Conservation (phyloP, 1,139 yeast species). For the Wickerhamomyces sp. region DNA sequence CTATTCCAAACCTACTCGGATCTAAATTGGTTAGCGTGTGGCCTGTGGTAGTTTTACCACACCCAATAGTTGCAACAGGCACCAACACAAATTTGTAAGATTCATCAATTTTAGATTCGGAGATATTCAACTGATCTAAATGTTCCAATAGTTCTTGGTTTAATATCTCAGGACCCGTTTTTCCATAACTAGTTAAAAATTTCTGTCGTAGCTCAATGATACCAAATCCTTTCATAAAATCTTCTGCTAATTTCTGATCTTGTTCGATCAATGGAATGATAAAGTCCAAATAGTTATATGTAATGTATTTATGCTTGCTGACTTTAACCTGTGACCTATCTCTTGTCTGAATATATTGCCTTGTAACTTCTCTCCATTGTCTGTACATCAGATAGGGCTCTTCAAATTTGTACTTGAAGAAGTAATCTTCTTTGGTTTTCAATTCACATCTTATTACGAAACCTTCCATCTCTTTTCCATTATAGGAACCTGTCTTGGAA, state of each 20-base stretch:
- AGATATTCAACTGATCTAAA: slow-evolving; percentile 20
- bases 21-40: slow-evolving; percentile 52
- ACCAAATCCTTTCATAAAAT: slow-evolving; percentile 59
- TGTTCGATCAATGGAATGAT: slow-evolving; percentile 48
- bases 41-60: slow-evolving; percentile 90
- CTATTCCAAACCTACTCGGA: slow-evolving; percentile 60
- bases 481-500: slow-evolving; percentile 65
- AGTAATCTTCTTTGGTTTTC: slow-evolving; percentile 38
- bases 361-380: slow-evolving; percentile 85
- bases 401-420: slow-evolving; percentile 92
- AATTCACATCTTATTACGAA: slow-evolving; percentile 74
- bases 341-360: slow-evolving; percentile 45
- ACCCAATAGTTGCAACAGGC: slow-evolving; percentile 89
- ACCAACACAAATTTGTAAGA: slow-evolving; percentile 56
- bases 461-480: slow-evolving; percentile 80
- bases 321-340: slow-evolving; percentile 39
- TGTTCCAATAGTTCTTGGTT: slow-evolving; percentile 31
- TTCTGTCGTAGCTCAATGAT: slow-evolving; percentile 65
- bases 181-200: slow-evolving; percentile 48
- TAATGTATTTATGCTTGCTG: slow-evolving; percentile 52
- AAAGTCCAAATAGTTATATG: slow-evolving; percentile 66
- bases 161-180: slow-evolving; percentile 41
- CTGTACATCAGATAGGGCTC: slow-evolving; percentile 92
- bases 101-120: slow-evolving; percentile 24
- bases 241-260: slow-evolving; percentile 40